Conservation (phyloP, 1,284 basidiomycete genomes). For the Melanopsichium pennsylvanicum region DNA sequence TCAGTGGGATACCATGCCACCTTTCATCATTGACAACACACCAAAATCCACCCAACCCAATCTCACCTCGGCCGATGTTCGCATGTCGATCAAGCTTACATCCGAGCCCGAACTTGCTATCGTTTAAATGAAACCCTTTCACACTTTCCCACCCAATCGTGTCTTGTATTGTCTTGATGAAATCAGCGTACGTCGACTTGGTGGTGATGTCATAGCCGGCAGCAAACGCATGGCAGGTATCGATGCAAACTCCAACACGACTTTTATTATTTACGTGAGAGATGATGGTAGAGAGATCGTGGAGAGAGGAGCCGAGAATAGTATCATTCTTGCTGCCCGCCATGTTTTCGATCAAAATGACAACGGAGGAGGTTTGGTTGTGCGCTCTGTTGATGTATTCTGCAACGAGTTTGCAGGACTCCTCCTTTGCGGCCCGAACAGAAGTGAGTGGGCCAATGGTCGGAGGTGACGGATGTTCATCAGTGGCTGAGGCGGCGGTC, state of each 20-base stretch:
- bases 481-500: slow-evolving; percentile 13
- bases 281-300: slow-evolving; percentile 77
- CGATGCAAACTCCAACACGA: slow-evolving; percentile 81
- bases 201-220: slow-evolving; percentile 84
- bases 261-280: slow-evolving; percentile 75
- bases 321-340: slow-evolving; percentile 73
- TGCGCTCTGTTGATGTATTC: slow-evolving; percentile 80
- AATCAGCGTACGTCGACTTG: slow-evolving; percentile 63
- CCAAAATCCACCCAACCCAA: slow-evolving; percentile 75
- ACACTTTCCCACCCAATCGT: slow-evolving; percentile 78
- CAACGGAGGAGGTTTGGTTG: slow-evolving; percentile 73
- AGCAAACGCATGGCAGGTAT: slow-evolving; percentile 87
- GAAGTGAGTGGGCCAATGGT: slow-evolving; percentile 70
- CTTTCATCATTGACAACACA: slow-evolving; percentile 76
- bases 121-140: slow-evolving; percentile 80
- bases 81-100: slow-evolving; percentile 81
- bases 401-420: slow-evolving; percentile 75
- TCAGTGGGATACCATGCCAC: slow-evolving; percentile 76
- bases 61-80: slow-evolving; percentile 81
- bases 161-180: slow-evolving; percentile 73
- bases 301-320: slow-evolving; percentile 77
- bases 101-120: slow-evolving; percentile 75
- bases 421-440: slow-evolving; percentile 70
- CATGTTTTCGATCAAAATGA: slow-evolving; percentile 85
- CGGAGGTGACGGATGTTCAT: background rate